Conservation (phyloP, 1,284 basidiomycete species). For the Cronartium quercuum region DNA sequence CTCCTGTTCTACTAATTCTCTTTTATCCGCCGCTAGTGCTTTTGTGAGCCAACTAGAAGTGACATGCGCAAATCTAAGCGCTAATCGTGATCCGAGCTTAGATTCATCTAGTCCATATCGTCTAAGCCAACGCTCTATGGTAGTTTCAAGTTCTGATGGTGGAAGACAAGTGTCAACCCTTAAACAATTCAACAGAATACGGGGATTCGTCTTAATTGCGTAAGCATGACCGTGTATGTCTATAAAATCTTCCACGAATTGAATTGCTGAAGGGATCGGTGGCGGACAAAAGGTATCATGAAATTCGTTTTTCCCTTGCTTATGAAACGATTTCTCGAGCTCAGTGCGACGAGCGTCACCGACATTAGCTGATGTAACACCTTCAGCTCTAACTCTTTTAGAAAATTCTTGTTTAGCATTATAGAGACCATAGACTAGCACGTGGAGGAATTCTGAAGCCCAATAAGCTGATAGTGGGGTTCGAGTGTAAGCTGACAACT, state of each 20-base stretch:
- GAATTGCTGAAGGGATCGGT: conserved; percentile 6
- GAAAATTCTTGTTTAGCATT: conserved; percentile 11
- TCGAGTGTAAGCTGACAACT: background rate
- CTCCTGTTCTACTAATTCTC: background rate
- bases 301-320: background rate
- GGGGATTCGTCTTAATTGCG: background rate
- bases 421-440: conserved; percentile 19
- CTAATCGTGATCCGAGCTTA: conserved; percentile 5
- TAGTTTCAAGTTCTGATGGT: conserved; percentile 1
- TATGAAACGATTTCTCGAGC: background rate
- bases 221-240: conserved; percentile 6
- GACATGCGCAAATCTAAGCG: conserved; percentile 19
- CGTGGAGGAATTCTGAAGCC: conserved; percentile 15
- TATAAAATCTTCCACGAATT: conserved; percentile 34
- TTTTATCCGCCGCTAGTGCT: background rate
- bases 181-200: conserved; percentile 29
- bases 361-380: background rate
- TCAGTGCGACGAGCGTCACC: background rate
- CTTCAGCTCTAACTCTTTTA: background rate
- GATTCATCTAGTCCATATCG: conserved; percentile 3
- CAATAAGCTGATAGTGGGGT: conserved; percentile 14
- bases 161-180: conserved; percentile 19
- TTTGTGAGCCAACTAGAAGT: conserved; percentile 18
- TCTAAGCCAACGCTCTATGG: background rate
- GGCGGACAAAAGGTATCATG: background rate